Evolutionary conservation across 371 early-diverging fungal species (phyloP), one percentile per base, ranked within the genome.

Genomic region (Mucor plumbeus): DNA sequence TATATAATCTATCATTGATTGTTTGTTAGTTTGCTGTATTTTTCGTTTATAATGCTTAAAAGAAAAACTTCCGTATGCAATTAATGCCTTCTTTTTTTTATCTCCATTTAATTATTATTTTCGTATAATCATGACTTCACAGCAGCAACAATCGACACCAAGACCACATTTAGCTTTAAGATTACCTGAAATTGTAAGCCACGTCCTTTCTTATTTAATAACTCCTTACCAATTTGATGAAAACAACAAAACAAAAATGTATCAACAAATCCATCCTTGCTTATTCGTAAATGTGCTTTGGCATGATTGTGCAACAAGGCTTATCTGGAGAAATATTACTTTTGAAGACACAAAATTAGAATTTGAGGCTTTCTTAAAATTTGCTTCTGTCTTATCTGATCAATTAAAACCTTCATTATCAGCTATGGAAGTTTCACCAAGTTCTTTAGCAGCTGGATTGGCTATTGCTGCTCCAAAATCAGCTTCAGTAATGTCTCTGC

Each of bases 321-420:
- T 67, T 3, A 54, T 77, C 26, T 77, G 78, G 78, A 58, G 66
- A 26, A 33, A 65, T n/a, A 26, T 77, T 8, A 44, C 53, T 5
- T 77, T 78, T 68, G 75, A 78, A 48, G 78, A 72, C n/a, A 67
- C 36, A 0, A 64, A 70, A 59, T 48, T 58, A 14, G 75, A 72
- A 15, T 70, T 65, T 33, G 69, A 66, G 15, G 64, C 75, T n/a
- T 77, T 74, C 41, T 21, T 65, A 36, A 61, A 64, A 31, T 69
- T 75, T 39, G 63, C 69, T 3, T 38, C 50, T 13, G 31, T 41
- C 7, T n/a, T 64, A 11, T 57, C 72, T n/a, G 15, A 47, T 10
- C 14, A 54, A 40, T 13, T 21, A 1, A 65, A 41, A 11, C 48
- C 47, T 15, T 31, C 43, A 10, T 21, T 34, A 5, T 19, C 15